Conservation (phyloP, 2,329 filamentous ascomycete species). For the Cladosporium austrohemisphaericum region DNA sequence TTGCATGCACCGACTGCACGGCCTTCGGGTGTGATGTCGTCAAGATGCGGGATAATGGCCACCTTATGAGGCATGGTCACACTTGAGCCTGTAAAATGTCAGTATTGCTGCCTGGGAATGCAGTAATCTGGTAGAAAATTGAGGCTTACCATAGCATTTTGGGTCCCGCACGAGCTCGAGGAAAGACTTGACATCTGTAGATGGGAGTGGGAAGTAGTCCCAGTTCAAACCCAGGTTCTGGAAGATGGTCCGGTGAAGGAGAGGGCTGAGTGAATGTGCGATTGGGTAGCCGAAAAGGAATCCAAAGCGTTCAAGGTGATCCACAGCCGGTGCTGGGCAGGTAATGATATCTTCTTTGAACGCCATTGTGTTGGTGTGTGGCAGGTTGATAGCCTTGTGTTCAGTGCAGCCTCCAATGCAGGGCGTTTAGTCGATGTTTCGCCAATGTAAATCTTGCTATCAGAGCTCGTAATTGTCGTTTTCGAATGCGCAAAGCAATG, state of each 20-base stretch:
- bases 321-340: slow-evolving; percentile 24
- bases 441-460: not conserved
- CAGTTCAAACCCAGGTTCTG: slow-evolving; percentile 49
- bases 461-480: too few species aligned
- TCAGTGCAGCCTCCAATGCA: not conserved
- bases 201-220: slow-evolving; percentile 49
- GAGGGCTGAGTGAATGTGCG: slow-evolving; percentile 54
- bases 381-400: not conserved
- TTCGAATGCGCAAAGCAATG: too few species aligned
- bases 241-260: slow-evolving; percentile 54
- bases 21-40: slow-evolving; percentile 69
- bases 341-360: slow-evolving; percentile 18
- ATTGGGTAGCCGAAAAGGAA: slow-evolving; percentile 57
- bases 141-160: slow-evolving; percentile 56
- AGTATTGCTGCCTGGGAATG: not conserved
- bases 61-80: slow-evolving; percentile 86
- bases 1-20: slow-evolving; percentile 73
- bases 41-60: slow-evolving; percentile 67
- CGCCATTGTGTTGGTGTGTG: not conserved
- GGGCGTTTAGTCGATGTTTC: not conserved
- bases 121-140: not conserved
- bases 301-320: slow-evolving; percentile 47
- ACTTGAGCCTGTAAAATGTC: slow-evolving; percentile 53
- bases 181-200: slow-evolving; percentile 43
- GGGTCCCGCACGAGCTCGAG: slow-evolving; percentile 51